Evolutionary conservation across 768 basidiomycete genomes (phyloP), one percentile per base, ranked within the genome.

Genomic region (Trametes cingulata): DNA sequence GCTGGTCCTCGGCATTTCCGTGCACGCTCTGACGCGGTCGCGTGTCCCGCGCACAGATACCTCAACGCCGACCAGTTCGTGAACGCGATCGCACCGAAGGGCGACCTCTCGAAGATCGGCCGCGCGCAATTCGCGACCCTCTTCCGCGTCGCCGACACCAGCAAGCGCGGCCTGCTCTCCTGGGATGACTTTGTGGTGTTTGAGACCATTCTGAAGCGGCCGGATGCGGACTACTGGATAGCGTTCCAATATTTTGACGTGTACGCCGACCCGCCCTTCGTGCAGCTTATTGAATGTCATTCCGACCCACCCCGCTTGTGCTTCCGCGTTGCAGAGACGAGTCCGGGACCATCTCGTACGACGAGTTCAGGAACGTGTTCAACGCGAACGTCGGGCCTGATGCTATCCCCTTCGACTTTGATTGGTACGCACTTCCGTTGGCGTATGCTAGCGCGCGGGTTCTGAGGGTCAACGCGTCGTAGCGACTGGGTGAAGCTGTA

Each of bases 121-220:
- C 87, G 91, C 20, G 84, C 88, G 8, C 95, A 97, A 70, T 98
- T 93, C 71, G 87, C 85, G 39, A 88, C 95, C 60, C 82, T 96
- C 63, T 96, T 95, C 77, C 86, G 87, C 56, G 91, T 95, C 58
- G 93, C 93, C 48, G 94, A 95, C 76, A 77, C 83, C 43, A 83
- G 84, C 43, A 83, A 84, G 70, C 84, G 86, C 64, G 93, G 87
- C 37, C 77, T 90, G 24, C 82, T 96, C 54, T 89, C 90, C 51
- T 98, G 93, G 89, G 94, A 97, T 68, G 97, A 99, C 74, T 99
- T 97, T 67, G 87, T 87, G 6, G 88, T 96, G 62, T 99, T 99
- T 71, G 90, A 98, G 78, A 95, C 94, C 17, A 77, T 92, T 63
- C 76, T 96, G 68, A 94, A 98, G 78, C 82, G 91, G 64, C 93